These are phyloP conservation scores for Paecilomyces formosus DNA, from an alignment of 2,329 filamentous ascomycete genomes.

Conservation along the genomic window DNA sequence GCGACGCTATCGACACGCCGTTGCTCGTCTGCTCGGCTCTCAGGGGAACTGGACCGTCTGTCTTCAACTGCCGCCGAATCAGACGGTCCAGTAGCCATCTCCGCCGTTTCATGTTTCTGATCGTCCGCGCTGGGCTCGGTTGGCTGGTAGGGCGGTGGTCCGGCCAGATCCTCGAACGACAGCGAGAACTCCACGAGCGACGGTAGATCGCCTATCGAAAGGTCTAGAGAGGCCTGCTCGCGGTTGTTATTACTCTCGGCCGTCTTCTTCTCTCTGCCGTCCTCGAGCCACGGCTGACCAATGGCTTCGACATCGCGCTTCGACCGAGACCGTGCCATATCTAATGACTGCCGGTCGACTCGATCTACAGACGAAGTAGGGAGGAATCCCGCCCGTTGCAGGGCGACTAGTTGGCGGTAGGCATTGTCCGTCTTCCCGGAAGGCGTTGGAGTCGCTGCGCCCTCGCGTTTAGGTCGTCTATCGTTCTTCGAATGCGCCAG, in stretches of 20 bases:
- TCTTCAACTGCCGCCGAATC: not conserved
- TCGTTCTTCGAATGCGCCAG: slow-evolving; percentile 25
- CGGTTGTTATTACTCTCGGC: slow-evolving; percentile 1
- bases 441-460: slow-evolving; percentile 1
- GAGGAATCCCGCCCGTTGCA: slow-evolving; percentile 24
- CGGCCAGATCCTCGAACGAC: slow-evolving; percentile 9
- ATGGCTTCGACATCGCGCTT: slow-evolving; percentile 29
- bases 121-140: not conserved
- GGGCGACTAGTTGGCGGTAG: slow-evolving; percentile 18
- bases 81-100: not conserved
- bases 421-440: slow-evolving; percentile 12
- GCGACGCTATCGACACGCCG: not conserved
- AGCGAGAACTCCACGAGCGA: slow-evolving; percentile 26
- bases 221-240: not conserved
- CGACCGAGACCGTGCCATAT: slow-evolving; percentile 17
- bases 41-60: not conserved
- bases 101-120: not conserved
- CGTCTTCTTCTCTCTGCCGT: slow-evolving; percentile 11
- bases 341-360: slow-evolving; percentile 8
- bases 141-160: slow-evolving; percentile 4
- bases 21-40: not conserved
- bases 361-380: slow-evolving; percentile 4
- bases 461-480: slow-evolving; percentile 6
- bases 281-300: slow-evolving; percentile 29
- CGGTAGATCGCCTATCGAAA: slow-evolving; percentile 25